Percentiles rank a stretch among this genome's conserved stretches.
Evolutionary conservation across 495 filamentous ascomycete genomes (phyloP).

Genomic region (Aspergillus haitiensis): DNA sequence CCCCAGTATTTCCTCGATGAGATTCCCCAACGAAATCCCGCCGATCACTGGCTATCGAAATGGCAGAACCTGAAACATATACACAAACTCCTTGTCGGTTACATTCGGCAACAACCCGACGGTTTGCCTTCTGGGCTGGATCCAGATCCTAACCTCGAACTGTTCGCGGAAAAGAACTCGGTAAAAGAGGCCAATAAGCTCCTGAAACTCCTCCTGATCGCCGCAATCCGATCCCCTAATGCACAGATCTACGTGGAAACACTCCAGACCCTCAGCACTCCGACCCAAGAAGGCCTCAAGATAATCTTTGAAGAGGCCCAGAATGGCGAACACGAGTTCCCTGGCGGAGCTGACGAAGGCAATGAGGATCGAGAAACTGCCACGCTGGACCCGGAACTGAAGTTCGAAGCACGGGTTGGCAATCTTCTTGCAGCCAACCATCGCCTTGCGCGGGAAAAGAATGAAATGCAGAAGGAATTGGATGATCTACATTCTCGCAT

Average conservation of each 20-base stretch:
- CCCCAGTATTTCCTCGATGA: constrained; percentile 65
- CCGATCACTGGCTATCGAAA: constrained; percentile 52
- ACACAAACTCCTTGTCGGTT: constrained; percentile 63
- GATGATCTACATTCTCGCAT: constrained; percentile 57
- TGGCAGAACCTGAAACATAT: constrained; percentile 67
- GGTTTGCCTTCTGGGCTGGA: constrained; percentile 52
- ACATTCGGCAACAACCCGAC: constrained; percentile 60
- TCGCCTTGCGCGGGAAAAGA: constrained; percentile 52
- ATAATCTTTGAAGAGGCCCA: constrained; percentile 53
- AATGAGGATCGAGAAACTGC: constrained; percentile 37
- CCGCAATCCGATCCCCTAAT: constrained; percentile 59
- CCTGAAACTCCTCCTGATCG: constrained; percentile 62
- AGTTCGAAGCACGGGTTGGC: constrained; percentile 56
- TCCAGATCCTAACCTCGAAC: constrained; percentile 57
- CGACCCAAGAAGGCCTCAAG: constrained; percentile 49
- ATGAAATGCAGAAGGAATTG: constrained; percentile 51
- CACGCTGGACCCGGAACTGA: constrained; percentile 48
- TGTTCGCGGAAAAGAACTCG: constrained; percentile 51
- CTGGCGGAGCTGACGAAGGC: constrained; percentile 40
- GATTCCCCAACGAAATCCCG: constrained; percentile 56
- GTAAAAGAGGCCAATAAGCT: constrained; percentile 54
- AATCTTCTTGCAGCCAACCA: constrained; percentile 52
- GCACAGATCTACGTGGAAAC: constrained; percentile 55
- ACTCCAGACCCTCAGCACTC: constrained; percentile 47
- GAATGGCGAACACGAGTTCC: constrained; percentile 39